These are phyloP conservation scores for Globisporangium rhizosaccharum DNA, from an alignment of 352 stramenopile genomes.

Conservation along the genomic window DNA sequence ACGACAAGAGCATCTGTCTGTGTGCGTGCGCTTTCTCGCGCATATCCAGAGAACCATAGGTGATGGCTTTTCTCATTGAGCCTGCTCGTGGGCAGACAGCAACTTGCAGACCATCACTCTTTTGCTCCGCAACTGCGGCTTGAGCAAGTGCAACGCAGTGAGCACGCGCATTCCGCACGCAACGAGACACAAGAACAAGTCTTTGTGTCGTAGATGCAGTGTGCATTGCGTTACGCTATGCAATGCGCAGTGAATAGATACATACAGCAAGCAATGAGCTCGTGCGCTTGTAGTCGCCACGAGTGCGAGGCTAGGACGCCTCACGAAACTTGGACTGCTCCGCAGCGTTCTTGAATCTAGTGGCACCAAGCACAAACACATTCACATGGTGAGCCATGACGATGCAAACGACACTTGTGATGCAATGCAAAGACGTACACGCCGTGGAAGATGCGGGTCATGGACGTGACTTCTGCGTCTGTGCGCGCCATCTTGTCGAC, in stretches of 20 bases:
- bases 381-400: background rate
- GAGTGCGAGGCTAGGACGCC: background rate
- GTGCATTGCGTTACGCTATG: no score
- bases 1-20: background rate
- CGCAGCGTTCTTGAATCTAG: constrained; percentile 43
- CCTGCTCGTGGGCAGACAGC: no score
- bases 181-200: no score
- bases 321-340: constrained; percentile 31
- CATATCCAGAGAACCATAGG: no score
- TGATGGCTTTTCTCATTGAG: background rate
- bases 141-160: background rate
- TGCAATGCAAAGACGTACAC: constrained; percentile 32
- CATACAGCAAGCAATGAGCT: background rate
- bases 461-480: constrained; percentile 57
- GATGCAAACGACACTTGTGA: no score
- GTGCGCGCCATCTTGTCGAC: constrained; percentile 73
- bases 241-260: background rate
- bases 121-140: no score
- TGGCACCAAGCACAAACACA: background rate
- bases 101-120: no score
- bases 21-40: background rate
- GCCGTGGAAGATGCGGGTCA: constrained; percentile 74
- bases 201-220: no score
- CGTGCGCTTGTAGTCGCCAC: background rate
- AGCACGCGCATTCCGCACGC: no score